Conservation (phyloP, 768 basidiomycete genomes). For the Leccinum uliginosum region DNA sequence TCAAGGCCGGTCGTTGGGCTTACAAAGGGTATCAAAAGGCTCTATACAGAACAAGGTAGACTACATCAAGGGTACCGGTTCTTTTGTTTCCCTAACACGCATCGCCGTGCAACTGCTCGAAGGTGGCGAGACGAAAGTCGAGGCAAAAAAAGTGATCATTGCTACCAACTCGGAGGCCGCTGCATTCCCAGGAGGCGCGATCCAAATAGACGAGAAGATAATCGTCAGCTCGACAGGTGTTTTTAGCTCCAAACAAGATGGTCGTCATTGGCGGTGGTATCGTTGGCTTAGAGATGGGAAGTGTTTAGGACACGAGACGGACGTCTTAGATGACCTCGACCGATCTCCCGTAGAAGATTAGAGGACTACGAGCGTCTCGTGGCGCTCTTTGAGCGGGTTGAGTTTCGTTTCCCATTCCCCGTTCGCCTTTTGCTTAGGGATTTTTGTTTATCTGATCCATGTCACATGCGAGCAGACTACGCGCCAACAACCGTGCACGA, state of each 20-base stretch:
- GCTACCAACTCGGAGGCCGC: slow-evolving; percentile 93
- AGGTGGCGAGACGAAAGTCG: slow-evolving; percentile 82
- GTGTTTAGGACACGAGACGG: slow-evolving; percentile 48
- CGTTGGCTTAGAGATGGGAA: slow-evolving; percentile 96
- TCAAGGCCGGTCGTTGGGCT: slow-evolving; percentile 60
- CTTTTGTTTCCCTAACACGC: slow-evolving; percentile 65
- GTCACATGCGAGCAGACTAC: too few species aligned
- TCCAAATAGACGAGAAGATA: slow-evolving; percentile 94
- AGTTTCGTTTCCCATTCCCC: too few species aligned
- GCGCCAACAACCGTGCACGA: too few species aligned
- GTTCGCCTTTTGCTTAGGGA: too few species aligned
- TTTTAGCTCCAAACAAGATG: slow-evolving; percentile 72
- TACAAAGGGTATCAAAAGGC: slow-evolving; percentile 88
- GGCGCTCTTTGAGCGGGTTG: too few species aligned
- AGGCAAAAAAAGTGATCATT: slow-evolving; percentile 92
- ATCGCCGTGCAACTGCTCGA: slow-evolving; percentile 78
- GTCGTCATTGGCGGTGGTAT: slow-evolving; percentile 97
- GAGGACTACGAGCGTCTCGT: too few species aligned
- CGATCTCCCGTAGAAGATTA: too few species aligned
- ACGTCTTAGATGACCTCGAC: too few species aligned
- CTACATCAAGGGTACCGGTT: slow-evolving; percentile 93
- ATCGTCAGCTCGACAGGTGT: slow-evolving; percentile 91
- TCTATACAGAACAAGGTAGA: slow-evolving; percentile 98
- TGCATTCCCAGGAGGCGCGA: slow-evolving; percentile 89
- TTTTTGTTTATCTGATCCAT: too few species aligned